These are phyloP conservation scores for Lasiosphaeria ovina DNA, from an alignment of 495 filamentous ascomycete genomes.

Conservation along the genomic window DNA sequence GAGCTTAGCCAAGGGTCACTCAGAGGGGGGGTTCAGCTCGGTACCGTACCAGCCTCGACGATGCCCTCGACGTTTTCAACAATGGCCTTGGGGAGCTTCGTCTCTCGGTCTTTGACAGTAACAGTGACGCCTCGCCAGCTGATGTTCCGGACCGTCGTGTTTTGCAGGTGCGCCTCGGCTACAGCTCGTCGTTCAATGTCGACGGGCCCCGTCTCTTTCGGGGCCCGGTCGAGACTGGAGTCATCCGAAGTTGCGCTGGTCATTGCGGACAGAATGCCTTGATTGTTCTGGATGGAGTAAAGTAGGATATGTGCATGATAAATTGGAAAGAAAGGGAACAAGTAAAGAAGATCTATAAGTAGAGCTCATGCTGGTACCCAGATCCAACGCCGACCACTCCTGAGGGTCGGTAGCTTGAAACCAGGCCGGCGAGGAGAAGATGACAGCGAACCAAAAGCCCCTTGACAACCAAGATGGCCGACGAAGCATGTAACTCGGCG, in stretches of 20 bases:
- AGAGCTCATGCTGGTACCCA: no score
- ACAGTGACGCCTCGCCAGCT: constrained; percentile 63
- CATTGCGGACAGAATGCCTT: no score
- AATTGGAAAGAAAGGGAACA: constrained; percentile 1
- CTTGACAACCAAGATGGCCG: no score
- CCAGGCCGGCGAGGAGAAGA: no score
- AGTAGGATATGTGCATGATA: neutral
- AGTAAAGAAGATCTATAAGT: neutral
- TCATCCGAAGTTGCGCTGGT: constrained; percentile 13
- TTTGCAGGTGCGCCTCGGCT: constrained; percentile 35
- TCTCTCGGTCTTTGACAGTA: constrained; percentile 65
- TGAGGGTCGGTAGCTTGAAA: no score
- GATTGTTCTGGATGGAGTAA: no score
- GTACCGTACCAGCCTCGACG: constrained; percentile 45
- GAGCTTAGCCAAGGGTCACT: neutral
- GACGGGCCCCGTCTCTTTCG: constrained; percentile 9
- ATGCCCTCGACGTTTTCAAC: constrained; percentile 52
- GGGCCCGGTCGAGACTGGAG: constrained; percentile 13
- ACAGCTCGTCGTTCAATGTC: constrained; percentile 27
- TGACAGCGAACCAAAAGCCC: no score
- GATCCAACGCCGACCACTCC: no score
- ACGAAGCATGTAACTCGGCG: no score
- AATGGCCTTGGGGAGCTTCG: constrained; percentile 56
- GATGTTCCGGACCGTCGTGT: constrained; percentile 45
- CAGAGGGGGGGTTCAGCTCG: neutral